Evolutionary conservation across 345 rosid species (phyloP), one percentile per base, ranked within the genome.

Genomic region (Gossypium longicalyx): DNA sequence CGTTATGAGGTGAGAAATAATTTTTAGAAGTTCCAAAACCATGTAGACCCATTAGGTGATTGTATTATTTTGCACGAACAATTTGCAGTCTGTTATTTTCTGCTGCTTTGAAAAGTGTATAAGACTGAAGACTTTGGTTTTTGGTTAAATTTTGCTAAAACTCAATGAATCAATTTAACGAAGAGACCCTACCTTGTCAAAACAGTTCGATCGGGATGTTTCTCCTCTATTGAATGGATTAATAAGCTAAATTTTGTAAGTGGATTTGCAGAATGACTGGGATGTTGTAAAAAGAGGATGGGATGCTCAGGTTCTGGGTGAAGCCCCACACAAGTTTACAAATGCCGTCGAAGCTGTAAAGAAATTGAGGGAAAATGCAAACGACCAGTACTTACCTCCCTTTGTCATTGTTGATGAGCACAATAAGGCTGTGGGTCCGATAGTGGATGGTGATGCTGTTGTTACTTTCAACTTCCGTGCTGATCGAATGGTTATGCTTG

Each of bases 241-340:
- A 44, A 59, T 51, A 49, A 72, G 48, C 67, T 58, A 3, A 72
- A 44, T 16, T 20, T 47, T 34, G 57, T 62, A 51, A 71, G 27
- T 65, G 58, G 45, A 43, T 49, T 23, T 59, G 72, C 85, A 95
- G 99, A 95, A 95, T 77, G 99, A 95, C 74, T 95, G 99, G 99
- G 71, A 74, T 67, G 98, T 94, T 72, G 91, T 93, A 13, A 94
- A 94, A 74, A 83, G 98, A 71, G 98, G 99, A 60, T 95, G 99
- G 99, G 97, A 95, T 81, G 99, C 99, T 73, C 99, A 95, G 76
- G 97, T 95, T 82, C 97, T 95, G 43, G 99, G 98, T 20, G 97
- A 93, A 88, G 98, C 99, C 69, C 99, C 96, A 2, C 67, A 93
- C 86, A 91, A 93, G 79, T 94, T 94, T 66, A 87, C 58, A 58